Evolutionary conservation across 164 flowering plant species (phyloP).

Genomic region (Piper betle): DNA sequence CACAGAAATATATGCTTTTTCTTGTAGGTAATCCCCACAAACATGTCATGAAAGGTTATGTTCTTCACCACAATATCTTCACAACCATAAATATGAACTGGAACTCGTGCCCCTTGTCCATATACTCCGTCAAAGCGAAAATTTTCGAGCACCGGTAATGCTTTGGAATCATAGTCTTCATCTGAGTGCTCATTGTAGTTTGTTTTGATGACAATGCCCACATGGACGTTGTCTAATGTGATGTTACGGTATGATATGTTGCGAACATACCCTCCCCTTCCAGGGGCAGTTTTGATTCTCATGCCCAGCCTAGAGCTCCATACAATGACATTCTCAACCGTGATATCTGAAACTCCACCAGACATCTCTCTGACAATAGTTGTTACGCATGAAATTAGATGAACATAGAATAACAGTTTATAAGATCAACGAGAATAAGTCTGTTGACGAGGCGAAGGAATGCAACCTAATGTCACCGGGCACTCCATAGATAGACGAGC

Average conservation of each 20-base stretch:
- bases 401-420: too few relatives aligned
- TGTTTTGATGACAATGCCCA: constrained; percentile 81
- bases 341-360: constrained; percentile 83
- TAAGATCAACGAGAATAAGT: too few relatives aligned
- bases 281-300: constrained; percentile 81
- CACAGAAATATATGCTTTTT: constrained; percentile 94
- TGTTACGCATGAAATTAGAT: background rate
- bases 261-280: constrained; percentile 82
- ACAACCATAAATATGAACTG: constrained; percentile 85
- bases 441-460: too few relatives aligned
- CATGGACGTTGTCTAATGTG: constrained; percentile 68
- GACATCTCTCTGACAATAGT: constrained; percentile 55
- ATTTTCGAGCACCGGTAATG: constrained; percentile 48
- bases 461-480: too few relatives aligned
- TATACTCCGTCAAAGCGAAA: constrained; percentile 58
- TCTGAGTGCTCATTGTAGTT: constrained; percentile 97
- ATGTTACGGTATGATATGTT: constrained; percentile 57
- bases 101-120: constrained; percentile 89
- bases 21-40: constrained; percentile 77
- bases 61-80: constrained; percentile 69
- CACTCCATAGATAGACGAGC: too few relatives aligned
- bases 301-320: constrained; percentile 84
- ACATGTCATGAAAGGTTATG: constrained; percentile 72
- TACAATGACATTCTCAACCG: constrained; percentile 64
- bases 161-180: constrained; percentile 54